Percentiles rank a stretch among this genome's conserved stretches.
Evolutionary conservation across 2,329 filamentous ascomycete genomes (phyloP).

Genomic region (Xylariaceae sp.): DNA sequence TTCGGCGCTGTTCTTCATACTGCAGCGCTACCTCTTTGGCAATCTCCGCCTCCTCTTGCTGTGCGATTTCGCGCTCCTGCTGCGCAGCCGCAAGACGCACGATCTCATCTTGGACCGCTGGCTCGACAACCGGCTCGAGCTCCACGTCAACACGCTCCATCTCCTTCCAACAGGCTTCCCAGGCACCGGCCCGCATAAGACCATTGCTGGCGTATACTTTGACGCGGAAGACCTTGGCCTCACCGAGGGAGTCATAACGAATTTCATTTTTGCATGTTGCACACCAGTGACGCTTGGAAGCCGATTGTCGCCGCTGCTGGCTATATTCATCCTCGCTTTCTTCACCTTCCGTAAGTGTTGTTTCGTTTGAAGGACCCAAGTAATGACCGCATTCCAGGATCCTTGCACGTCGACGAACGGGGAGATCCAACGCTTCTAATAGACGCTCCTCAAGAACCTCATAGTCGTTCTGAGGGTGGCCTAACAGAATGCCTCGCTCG

Average conservation of each 20-base stretch:
- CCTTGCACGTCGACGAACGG: conserved; percentile 66
- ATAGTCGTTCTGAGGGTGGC: conserved; percentile 81
- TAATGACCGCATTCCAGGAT: conserved; percentile 82
- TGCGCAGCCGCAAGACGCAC: conserved; percentile 59
- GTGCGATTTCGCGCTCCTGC: conserved; percentile 46
- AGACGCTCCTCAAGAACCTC: conserved; percentile 80
- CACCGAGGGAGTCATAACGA: conserved; percentile 59
- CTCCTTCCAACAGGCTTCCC: conserved; percentile 92
- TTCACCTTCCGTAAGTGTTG: conserved; percentile 50
- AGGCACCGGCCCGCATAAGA: conserved; percentile 88
- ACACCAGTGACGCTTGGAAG: conserved; percentile 60
- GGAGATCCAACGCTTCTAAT: conserved; percentile 76
- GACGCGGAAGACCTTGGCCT: conserved; percentile 71
- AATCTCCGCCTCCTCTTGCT: conserved; percentile 42
- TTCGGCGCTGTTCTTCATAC: conserved; percentile 45
- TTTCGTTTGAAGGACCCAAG: conserved; percentile 64
- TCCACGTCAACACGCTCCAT: conserved; percentile 99
- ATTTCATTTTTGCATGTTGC: conserved; percentile 62
- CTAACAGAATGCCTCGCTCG: conserved; percentile 75
- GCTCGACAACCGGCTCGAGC: conserved; percentile 75
- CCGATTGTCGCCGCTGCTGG: conserved; percentile 42
- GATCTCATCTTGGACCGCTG: conserved; percentile 64
- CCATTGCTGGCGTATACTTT: conserved; percentile 96
- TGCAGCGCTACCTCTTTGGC: conserved; percentile 43
- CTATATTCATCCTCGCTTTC: conserved; percentile 55